phyloP scores from a whole-genome alignment of 768 basidiomycete genomes.

The Arthromyces matolae region DNA sequence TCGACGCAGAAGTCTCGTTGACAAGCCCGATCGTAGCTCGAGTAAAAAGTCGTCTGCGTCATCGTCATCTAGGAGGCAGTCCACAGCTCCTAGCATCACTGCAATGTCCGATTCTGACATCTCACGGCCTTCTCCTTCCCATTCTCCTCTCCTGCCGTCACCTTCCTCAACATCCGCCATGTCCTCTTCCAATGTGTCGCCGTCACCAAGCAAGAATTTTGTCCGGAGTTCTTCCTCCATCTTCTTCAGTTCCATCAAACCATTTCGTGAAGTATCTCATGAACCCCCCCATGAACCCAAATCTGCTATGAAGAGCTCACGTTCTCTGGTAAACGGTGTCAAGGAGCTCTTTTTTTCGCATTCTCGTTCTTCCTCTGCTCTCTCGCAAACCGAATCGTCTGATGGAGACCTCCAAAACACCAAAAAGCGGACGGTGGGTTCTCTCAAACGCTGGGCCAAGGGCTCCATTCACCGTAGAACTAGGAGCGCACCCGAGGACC shows the following conservation, averaged over 20 bases:
- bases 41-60: constrained; percentile 21
- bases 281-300: constrained; percentile 17
- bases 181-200: constrained; percentile 18
- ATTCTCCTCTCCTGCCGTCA: constrained; percentile 28
- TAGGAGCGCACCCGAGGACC: constrained; percentile 46
- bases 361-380: constrained; percentile 41
- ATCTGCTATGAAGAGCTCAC: constrained; percentile 26
- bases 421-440: constrained; percentile 27
- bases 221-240: constrained; percentile 12
- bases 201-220: constrained; percentile 12
- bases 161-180: constrained; percentile 36
- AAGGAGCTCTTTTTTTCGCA: constrained; percentile 49
- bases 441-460: constrained; percentile 47
- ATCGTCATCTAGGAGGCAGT: constrained; percentile 25
- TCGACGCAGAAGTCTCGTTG: constrained; percentile 49
- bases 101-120: constrained; percentile 27
- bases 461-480: constrained; percentile 47
- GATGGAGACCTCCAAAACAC: constrained; percentile 11
- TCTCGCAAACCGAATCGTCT: constrained; percentile 14
- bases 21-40: constrained; percentile 26
- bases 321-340: constrained; percentile 61
- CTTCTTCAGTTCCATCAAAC: constrained; percentile 12
- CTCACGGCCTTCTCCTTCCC: constrained; percentile 14
- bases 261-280: constrained; percentile 8
- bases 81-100: constrained; percentile 34